Evolutionary conservation across 1,139 yeast species (phyloP), one percentile per base, ranked within the genome.

Genomic region (Pichia sp.): DNA sequence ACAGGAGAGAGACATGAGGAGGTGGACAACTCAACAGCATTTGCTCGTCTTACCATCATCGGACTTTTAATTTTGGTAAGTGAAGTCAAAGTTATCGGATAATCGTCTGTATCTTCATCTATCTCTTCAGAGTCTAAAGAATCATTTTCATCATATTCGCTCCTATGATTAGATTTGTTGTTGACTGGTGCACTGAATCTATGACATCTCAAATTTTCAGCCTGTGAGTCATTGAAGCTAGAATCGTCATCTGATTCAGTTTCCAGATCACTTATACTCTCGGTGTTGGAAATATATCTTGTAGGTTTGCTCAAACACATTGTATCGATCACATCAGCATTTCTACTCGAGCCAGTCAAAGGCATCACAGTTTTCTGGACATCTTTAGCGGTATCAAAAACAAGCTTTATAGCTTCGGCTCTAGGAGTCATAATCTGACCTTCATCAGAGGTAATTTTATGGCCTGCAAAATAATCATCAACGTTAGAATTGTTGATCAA

Each of bases 401-500:
- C 72, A 47, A 68, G 55, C 51, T 63, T 62, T 49, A 69, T 69
- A 11, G 70, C 71, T 50, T 69, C 72, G 10, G 69, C 72, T 50
- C 72, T 61, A 23, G 72, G 72, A 4, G 72, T 68, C 15, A 62
- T 51, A 23, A 64, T 57, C 30, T 19, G 51, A 8, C 49, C 53
- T 19, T 57, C 57, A 29, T 54, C 59, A 13, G 61, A 60, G 45
- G 57, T 63, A 1, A 59, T 50, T 40, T 59, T 55, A 43, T 62
- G 54, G 15, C 61, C 64, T 4, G 64, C 55, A 26, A 59, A 58
- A 47, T 60, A 57, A 49, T 57, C 59, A 34, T 55, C 57, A 29
- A 61, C 55, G 52, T 61, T 61, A 8, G 54, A 46, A 16, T 51
- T 61, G 19, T 56, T 61, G 29, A 59, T 58, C 23, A 61, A 53